Conservation (phyloP, 805 yeast genomes). For the Geotrichum ghanense region DNA sequence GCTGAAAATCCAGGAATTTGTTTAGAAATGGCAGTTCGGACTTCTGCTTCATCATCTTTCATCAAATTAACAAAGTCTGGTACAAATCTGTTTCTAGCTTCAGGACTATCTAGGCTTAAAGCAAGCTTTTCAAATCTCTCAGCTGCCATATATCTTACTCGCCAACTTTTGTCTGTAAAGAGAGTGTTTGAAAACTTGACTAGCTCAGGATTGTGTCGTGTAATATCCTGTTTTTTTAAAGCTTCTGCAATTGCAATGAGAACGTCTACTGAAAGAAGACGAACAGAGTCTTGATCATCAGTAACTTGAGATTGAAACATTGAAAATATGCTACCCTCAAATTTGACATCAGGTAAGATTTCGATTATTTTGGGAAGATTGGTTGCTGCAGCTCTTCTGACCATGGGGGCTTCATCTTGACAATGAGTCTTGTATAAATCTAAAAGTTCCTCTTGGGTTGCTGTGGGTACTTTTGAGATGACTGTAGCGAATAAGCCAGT, state of each 20-base stretch:
- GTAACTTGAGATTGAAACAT: conserved; percentile 70
- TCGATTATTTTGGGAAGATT: conserved; percentile 68
- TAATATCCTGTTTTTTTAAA: conserved; percentile 16
- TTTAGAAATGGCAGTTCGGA: conserved; percentile 86
- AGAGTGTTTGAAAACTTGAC: conserved; percentile 47
- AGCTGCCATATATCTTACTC: conserved; percentile 98
- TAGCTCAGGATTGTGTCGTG: conserved; percentile 18
- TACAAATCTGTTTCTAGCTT: conserved; percentile 43
- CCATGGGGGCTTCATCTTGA: conserved; percentile 95
- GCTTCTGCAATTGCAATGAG: conserved; percentile 59
- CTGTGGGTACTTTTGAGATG: conserved; percentile 27
- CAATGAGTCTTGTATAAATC: conserved; percentile 58
- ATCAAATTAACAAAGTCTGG: conserved; percentile 66
- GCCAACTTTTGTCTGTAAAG: conserved; percentile 88
- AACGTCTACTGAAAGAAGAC: conserved; percentile 79
- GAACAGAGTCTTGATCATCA: conserved; percentile 92
- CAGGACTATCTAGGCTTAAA: conserved; percentile 44
- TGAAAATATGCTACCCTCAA: conserved; percentile 52
- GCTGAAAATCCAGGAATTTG: conserved; percentile 54
- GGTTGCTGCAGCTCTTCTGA: conserved; percentile 85
- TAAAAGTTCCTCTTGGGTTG: conserved; percentile 45
- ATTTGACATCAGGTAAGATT: conserved; percentile 30
- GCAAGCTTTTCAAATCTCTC: conserved; percentile 77
- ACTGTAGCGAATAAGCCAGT: conserved; percentile 77
- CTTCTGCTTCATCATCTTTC: conserved; percentile 94